Conservation (phyloP, 2,329 filamentous ascomycete species). For the Phaeosphaeria sp. region DNA sequence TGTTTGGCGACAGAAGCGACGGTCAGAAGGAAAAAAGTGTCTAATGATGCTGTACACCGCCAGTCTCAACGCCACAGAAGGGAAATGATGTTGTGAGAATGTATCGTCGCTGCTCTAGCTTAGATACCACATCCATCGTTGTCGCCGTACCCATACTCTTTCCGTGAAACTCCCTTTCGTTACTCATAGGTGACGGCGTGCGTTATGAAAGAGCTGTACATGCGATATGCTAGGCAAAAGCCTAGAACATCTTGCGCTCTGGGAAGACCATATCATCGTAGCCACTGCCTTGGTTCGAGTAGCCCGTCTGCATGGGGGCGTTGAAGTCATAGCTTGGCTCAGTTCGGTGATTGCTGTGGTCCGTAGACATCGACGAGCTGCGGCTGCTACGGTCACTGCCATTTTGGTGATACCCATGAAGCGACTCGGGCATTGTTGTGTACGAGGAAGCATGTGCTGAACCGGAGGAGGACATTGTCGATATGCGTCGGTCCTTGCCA, state of each 20-base stretch:
- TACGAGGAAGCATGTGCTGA: conserved; percentile 36
- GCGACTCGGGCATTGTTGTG: conserved; percentile 14
- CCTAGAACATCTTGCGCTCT: conserved; percentile 42
- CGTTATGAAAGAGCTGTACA: neutral
- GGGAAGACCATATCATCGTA: conserved; percentile 48
- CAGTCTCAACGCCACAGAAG: conserved; percentile 3
- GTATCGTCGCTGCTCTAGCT: conserved; percentile 31
- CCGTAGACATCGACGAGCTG: conserved; percentile 44
- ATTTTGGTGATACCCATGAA: conserved; percentile 24
- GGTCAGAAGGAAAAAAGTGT: neutral
- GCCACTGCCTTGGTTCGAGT: conserved; percentile 26
- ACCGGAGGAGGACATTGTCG: conserved; percentile 37
- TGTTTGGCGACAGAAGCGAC: neutral
- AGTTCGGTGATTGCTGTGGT: conserved; percentile 28
- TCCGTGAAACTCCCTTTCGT: conserved; percentile 5
- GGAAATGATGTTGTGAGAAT: conserved; percentile 4
- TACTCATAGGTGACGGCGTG: neutral
- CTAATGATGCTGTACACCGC: neutral
- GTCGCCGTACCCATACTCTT: neutral
- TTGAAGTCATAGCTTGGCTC: conserved; percentile 42
- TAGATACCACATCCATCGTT: conserved; percentile 16
- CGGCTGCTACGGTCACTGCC: conserved; percentile 44
- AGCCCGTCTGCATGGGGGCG: conserved; percentile 31
- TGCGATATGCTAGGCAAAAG: neutral
- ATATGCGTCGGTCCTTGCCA: conserved; percentile 80